Percentiles rank a stretch among this genome's conserved stretches.
phyloP scores from a whole-genome alignment of 306 rosid genomes.

The Purshia tridentata region DNA sequence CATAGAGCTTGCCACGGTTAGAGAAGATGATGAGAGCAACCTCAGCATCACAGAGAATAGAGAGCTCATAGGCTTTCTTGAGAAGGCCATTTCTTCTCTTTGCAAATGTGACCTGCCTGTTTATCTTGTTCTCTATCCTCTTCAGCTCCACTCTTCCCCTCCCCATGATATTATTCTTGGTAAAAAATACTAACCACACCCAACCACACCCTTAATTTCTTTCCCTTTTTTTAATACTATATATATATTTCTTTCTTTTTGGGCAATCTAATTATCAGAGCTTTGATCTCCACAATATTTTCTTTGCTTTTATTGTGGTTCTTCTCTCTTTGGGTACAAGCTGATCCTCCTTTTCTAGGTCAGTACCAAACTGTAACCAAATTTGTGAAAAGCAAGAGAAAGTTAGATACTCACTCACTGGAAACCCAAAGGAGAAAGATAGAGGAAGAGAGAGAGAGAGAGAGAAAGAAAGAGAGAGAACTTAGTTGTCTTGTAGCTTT shows the following conservation, averaged over 20 bases:
- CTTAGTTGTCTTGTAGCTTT: conserved; percentile 27
- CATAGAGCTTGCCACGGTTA: conserved; percentile 87
- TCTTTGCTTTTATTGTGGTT: conserved; percentile 25
- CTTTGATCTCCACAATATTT: conserved; percentile 21
- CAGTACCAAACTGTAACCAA: conserved; percentile 50
- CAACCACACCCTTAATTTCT: conserved; percentile 6
- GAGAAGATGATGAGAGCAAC: conserved; percentile 95
- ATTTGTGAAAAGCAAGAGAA: conserved; percentile 54
- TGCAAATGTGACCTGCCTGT: conserved; percentile 94
- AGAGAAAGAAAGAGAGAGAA: conserved; percentile 15
- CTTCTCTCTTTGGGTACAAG: conserved; percentile 37
- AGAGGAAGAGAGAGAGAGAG: conserved; percentile 25
- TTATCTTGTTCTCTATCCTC: conserved; percentile 97
- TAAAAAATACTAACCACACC: conserved; percentile 6
- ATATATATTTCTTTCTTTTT: not conserved
- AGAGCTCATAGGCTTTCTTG: conserved; percentile 92
- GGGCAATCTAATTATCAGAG: not conserved
- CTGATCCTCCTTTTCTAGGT: conserved; percentile 55
- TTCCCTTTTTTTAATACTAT: not conserved
- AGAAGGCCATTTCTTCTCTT: conserved; percentile 89
- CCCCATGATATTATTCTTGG: conserved; percentile 50
- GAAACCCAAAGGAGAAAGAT: conserved; percentile 42
- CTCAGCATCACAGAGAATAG: conserved; percentile 89
- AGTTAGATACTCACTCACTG: conserved; percentile 31
- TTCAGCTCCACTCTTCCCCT: conserved; percentile 94